A percentile compares a stretch with the other conserved stretches of the same genome.
These are phyloP conservation scores for Hemileccinum impolitum DNA, from an alignment of 768 basidiomycete genomes.

Conservation along the genomic window DNA sequence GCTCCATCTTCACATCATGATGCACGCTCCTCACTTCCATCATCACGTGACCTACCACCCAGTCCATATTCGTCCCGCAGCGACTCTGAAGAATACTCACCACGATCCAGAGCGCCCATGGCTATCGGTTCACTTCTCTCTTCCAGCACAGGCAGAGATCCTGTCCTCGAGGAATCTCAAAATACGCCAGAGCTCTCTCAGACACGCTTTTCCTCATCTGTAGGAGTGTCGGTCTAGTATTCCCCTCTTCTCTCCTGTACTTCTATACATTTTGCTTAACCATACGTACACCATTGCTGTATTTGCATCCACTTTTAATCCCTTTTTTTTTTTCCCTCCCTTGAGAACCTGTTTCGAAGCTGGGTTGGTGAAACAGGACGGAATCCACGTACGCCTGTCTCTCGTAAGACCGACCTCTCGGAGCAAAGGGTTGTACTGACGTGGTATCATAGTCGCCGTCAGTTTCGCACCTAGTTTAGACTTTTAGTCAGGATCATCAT, in stretches of 20 bases:
- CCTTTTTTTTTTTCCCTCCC: neutral
- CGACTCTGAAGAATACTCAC: constrained; percentile 66
- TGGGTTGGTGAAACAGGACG: constrained; percentile 13
- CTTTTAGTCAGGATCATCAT: constrained; percentile 24
- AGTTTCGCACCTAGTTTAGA: constrained; percentile 19
- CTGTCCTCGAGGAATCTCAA: constrained; percentile 25
- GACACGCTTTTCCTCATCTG: constrained; percentile 14
- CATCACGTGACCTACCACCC: constrained; percentile 55
- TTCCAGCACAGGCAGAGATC: constrained; percentile 34
- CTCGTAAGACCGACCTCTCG: constrained; percentile 2
- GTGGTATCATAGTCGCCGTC: constrained; percentile 11
- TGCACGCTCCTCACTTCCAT: constrained; percentile 30
- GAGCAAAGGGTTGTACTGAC: constrained; percentile 11
- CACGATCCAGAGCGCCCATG: constrained; percentile 72
- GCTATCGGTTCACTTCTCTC: constrained; percentile 74
- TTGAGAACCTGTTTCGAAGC: neutral
- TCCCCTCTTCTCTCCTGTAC: constrained; percentile 21
- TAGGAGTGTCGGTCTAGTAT: constrained; percentile 22
- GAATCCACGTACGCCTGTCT: constrained; percentile 8
- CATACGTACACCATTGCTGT: constrained; percentile 17
- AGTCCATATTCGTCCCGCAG: constrained; percentile 73
- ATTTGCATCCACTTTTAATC: constrained; percentile 22
- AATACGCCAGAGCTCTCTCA: constrained; percentile 17
- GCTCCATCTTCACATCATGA: constrained; percentile 38
- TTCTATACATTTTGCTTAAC: constrained; percentile 21